Conservation (phyloP, 331 rosid species). For the Erythrophleum ivorense region DNA sequence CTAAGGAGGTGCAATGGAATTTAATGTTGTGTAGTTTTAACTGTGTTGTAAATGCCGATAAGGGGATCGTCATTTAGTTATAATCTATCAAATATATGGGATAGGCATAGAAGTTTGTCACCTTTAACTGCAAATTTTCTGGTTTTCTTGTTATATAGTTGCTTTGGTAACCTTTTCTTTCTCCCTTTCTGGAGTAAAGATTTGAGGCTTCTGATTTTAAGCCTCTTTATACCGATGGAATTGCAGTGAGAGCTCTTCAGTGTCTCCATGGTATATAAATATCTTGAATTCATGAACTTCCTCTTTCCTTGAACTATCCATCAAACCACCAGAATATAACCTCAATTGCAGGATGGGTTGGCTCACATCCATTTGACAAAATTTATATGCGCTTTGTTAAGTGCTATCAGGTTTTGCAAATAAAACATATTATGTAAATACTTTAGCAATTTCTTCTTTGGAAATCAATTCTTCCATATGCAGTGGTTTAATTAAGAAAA, state of each 20-base stretch:
- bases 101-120: neutral
- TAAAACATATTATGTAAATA: no score
- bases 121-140: neutral
- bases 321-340: no score
- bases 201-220: neutral
- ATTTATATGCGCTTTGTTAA: no score
- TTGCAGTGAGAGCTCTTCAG: neutral
- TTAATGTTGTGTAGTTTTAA: conserved; percentile 32
- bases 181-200: neutral
- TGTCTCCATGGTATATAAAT: conserved; percentile 3
- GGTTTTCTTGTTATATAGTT: neutral
- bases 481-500: no score
- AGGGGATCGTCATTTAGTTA: conserved; percentile 3
- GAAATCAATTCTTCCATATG: no score
- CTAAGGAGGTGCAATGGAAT: conserved; percentile 42
- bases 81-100: neutral
- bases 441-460: no score
- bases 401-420: no score
- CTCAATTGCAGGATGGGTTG: no score
- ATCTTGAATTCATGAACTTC: no score
- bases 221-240: neutral
- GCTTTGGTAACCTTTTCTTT: neutral
- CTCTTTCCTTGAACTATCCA: no score
- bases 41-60: conserved; percentile 26
- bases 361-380: no score